phyloP scores from a whole-genome alignment of 345 rosid genomes.

The Gossypium bickii region DNA sequence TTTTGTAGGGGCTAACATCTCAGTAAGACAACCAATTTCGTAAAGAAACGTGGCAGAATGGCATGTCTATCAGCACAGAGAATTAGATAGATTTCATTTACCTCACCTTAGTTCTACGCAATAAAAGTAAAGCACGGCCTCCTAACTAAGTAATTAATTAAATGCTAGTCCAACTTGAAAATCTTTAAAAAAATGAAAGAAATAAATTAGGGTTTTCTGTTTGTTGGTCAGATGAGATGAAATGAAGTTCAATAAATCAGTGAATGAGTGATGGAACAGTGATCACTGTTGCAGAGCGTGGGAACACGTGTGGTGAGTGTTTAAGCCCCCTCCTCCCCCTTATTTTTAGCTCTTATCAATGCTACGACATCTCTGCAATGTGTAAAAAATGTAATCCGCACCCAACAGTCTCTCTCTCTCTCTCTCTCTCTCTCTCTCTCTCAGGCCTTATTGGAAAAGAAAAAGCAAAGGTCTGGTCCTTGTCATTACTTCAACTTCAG shows the following conservation, averaged over 20 bases:
- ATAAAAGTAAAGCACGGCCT: too few relatives aligned
- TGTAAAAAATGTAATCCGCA: neutral
- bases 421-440: neutral
- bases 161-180: neutral
- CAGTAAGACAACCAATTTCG: neutral
- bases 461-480: slow-evolving; percentile 31
- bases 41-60: neutral
- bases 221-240: neutral
- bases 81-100: neutral
- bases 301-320: slow-evolving; percentile 19
- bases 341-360: neutral
- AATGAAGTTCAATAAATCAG: neutral
- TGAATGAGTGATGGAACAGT: neutral
- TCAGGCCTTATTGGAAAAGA: slow-evolving; percentile 43
- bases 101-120: too few relatives aligned
- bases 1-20: neutral
- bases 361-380: neutral
- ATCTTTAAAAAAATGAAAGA: neutral
- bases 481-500: slow-evolving; percentile 20
- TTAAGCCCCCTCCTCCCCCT: neutral
- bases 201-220: neutral
- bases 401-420: slow-evolving; percentile 13
- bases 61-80: slow-evolving; percentile 1
- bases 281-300: slow-evolving; percentile 32
- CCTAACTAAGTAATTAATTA: too few relatives aligned